phyloP scores from a whole-genome alignment of 2,329 filamentous ascomycete genomes.

The Fusarium bulbicola region DNA sequence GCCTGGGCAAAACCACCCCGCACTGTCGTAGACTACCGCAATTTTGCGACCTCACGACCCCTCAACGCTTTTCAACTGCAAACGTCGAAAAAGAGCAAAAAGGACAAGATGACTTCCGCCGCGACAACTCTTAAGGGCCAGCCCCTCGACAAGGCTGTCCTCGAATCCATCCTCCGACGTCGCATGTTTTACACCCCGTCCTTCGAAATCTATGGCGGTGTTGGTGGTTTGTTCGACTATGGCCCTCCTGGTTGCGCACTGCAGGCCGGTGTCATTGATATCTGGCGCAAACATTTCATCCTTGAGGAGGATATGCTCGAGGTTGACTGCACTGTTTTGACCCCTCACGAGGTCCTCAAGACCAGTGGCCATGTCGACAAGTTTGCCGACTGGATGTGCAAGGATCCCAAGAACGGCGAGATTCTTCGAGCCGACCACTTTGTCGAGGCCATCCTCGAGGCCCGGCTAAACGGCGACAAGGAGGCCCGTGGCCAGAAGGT shows the following conservation, averaged over 20 bases:
- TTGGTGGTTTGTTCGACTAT: conserved; percentile 91
- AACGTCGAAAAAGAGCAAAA: conserved; percentile 39
- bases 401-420: conserved; percentile 96
- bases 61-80: conserved; percentile 44
- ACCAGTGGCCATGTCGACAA: conserved; percentile 97
- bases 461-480: conserved; percentile 87
- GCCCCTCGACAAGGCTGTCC: conserved; percentile 81
- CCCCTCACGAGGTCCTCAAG: conserved; percentile 92
- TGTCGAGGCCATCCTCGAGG: conserved; percentile 92
- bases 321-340: conserved; percentile 93
- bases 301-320: conserved; percentile 95
- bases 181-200: conserved; percentile 94
- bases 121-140: conserved; percentile 87
- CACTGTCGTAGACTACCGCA: conserved; percentile 37
- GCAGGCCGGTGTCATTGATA: conserved; percentile 86
- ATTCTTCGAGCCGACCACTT: conserved; percentile 96
- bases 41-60: conserved; percentile 44
- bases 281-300: conserved; percentile 94
- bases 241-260: conserved; percentile 88
- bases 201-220: conserved; percentile 94
- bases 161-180: conserved; percentile 87
- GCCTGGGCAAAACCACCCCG: conserved; percentile 38
- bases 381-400: conserved; percentile 99
- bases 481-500: conserved; percentile 87
- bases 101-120: conserved; percentile 56